Conservation (phyloP, 2,329 filamentous ascomycete species). For the Neospermospora avenae region DNA sequence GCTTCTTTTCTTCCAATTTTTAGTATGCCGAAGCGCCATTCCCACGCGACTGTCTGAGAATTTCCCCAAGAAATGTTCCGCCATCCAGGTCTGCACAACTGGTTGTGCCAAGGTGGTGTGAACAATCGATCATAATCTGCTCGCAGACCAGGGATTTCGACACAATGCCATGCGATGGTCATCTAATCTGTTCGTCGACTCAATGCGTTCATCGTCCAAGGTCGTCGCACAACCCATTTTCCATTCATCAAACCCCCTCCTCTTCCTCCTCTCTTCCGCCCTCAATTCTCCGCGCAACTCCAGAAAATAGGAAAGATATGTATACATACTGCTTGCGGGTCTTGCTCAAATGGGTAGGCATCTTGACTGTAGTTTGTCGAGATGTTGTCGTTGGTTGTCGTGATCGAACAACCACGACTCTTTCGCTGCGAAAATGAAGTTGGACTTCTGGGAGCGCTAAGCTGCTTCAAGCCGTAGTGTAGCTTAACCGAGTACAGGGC, state of each 20-base stretch:
- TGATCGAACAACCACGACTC: background rate
- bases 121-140: too few relatives aligned
- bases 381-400: slow-evolving; percentile 30
- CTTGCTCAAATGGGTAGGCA: slow-evolving; percentile 73
- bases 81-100: too few relatives aligned
- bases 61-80: too few relatives aligned
- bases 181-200: background rate
- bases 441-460: background rate
- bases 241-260: background rate
- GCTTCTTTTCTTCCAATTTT: slow-evolving; percentile 15
- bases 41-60: too few relatives aligned
- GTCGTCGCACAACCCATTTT: too few relatives aligned
- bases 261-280: background rate
- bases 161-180: background rate
- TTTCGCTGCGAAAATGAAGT: background rate
- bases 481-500: background rate
- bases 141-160: background rate
- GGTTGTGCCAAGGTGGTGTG: too few relatives aligned
- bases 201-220: background rate
- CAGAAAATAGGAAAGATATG: background rate
- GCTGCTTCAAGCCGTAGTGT: background rate
- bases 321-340: slow-evolving; percentile 72
- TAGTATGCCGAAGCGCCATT: too few relatives aligned
- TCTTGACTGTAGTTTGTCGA: slow-evolving; percentile 45
- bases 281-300: background rate